A percentile compares a stretch with the other conserved stretches of the same genome.
These are phyloP conservation scores for Proliferodiscus dingleyae DNA, from an alignment of 2,329 filamentous ascomycete genomes.

Conservation along the genomic window DNA sequence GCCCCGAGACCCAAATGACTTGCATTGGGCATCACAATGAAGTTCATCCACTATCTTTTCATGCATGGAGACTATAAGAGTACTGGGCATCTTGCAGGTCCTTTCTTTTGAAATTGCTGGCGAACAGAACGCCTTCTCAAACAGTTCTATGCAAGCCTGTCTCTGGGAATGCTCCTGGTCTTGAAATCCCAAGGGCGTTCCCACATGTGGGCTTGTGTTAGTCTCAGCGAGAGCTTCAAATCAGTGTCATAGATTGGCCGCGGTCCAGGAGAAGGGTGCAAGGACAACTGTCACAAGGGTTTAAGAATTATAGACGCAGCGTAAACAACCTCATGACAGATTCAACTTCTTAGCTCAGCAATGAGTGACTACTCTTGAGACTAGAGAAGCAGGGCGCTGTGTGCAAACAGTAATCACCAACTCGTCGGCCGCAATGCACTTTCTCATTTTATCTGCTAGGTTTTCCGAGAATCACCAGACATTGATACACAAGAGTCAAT, in stretches of 20 bases:
- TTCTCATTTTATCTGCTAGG: too few species aligned
- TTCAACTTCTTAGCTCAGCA: slow-evolving; percentile 40
- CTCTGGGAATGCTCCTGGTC: slow-evolving; percentile 29
- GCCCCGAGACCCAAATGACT: slow-evolving; percentile 46
- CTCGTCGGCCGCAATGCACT: too few species aligned
- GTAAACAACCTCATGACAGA: slow-evolving; percentile 40
- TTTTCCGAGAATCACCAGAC: too few species aligned
- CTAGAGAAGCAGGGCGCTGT: slow-evolving; percentile 47
- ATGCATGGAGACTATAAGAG: slow-evolving; percentile 57
- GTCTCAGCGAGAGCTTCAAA: too few species aligned
- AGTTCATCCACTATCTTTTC: slow-evolving; percentile 43
- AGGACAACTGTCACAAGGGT: too few species aligned
- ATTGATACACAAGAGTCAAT: too few species aligned
- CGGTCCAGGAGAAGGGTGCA: too few species aligned
- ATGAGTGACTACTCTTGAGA: slow-evolving; percentile 57
- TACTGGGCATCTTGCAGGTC: slow-evolving; percentile 56
- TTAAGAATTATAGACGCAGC: slow-evolving; percentile 42
- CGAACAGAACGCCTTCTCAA: slow-evolving; percentile 39
- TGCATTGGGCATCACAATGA: slow-evolving; percentile 37
- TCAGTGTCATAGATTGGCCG: too few species aligned
- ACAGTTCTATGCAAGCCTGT: slow-evolving; percentile 1
- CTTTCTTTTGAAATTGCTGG: slow-evolving; percentile 46
- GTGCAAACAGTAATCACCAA: slow-evolving; percentile 39
- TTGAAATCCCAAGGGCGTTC: too few species aligned
- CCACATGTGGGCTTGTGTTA: too few species aligned